Conservation (phyloP, 2,329 filamentous ascomycete genomes). For the Pseudogymnoascus sp. region DNA sequence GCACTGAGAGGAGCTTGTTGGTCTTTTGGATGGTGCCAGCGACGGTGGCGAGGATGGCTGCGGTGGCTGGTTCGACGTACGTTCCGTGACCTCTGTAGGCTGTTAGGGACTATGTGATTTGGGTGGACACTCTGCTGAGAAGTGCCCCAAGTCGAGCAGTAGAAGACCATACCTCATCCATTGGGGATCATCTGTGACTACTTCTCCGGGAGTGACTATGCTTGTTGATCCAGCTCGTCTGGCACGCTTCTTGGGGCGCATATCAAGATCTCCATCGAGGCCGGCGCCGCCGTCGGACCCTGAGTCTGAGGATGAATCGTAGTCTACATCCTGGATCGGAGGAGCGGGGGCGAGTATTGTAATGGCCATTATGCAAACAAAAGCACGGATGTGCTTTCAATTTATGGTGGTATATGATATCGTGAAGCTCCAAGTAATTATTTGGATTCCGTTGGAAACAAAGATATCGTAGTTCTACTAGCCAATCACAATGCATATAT, state of each 20-base stretch:
- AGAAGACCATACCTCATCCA: constrained; percentile 71
- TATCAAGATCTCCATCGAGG: constrained; percentile 32
- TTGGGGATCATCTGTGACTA: constrained; percentile 85
- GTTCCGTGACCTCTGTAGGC: constrained; percentile 78
- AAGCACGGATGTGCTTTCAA: background rate
- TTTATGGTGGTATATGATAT: background rate
- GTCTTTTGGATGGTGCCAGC: constrained; percentile 87
- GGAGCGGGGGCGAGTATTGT: constrained; percentile 29
- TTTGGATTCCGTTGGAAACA: background rate
- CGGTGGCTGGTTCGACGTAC: constrained; percentile 57
- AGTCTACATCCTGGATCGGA: constrained; percentile 16
- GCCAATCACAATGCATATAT: background rate
- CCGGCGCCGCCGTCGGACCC: constrained; percentile 27
- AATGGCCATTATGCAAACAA: constrained; percentile 25
- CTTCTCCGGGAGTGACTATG: constrained; percentile 82
- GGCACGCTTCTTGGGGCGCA: constrained; percentile 38
- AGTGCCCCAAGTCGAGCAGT: background rate
- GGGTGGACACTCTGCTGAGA: background rate
- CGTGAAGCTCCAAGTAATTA: background rate
- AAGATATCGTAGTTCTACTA: background rate
- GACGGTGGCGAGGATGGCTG: constrained; percentile 78
- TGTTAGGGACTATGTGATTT: background rate
- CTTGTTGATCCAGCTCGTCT: constrained; percentile 33
- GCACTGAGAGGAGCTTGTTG: constrained; percentile 92
- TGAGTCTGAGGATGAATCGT: constrained; percentile 19